Evolutionary conservation across 345 rosid species (phyloP).

Genomic region (Raphanus sativus): DNA sequence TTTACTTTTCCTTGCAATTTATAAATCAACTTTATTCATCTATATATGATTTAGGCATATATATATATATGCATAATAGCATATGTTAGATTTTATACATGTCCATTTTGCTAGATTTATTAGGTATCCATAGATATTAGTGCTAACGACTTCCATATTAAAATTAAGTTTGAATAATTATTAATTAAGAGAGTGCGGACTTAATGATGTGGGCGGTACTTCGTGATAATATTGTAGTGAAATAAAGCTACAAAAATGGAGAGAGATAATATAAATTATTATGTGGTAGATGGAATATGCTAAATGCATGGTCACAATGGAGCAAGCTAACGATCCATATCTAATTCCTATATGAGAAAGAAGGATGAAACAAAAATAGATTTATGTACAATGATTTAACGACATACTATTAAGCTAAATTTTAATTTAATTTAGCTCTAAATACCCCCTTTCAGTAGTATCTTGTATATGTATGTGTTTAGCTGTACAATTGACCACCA

Average conservation of each 20-base stretch:
- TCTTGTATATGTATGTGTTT: neutral
- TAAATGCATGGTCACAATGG: constrained; percentile 31
- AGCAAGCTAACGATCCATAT: constrained; percentile 11
- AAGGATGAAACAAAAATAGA: neutral
- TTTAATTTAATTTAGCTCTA: neutral
- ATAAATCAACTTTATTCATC: constrained; percentile 10
- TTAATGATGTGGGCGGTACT: constrained; percentile 11
- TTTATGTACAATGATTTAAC: neutral
- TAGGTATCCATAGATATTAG: constrained; percentile 30
- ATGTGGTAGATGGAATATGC: constrained; percentile 16
- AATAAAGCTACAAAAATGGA: neutral
- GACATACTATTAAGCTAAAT: neutral
- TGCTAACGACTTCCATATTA: constrained; percentile 21
- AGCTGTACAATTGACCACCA: constrained; percentile 11
- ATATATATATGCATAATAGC: neutral
- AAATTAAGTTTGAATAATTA: constrained; percentile 11
- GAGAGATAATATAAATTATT: constrained; percentile 16
- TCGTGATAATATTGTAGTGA: constrained; percentile 4
- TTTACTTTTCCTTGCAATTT: neutral
- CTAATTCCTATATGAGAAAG: constrained; percentile 4
- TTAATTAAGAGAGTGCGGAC: neutral
- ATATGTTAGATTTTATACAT: constrained; percentile 21
- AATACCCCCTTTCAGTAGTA: neutral
- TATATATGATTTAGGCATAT: constrained; percentile 1
- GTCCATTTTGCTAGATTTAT: constrained; percentile 31